phyloP scores from a whole-genome alignment of 768 basidiomycete genomes.

The Psilocybe azurescens region DNA sequence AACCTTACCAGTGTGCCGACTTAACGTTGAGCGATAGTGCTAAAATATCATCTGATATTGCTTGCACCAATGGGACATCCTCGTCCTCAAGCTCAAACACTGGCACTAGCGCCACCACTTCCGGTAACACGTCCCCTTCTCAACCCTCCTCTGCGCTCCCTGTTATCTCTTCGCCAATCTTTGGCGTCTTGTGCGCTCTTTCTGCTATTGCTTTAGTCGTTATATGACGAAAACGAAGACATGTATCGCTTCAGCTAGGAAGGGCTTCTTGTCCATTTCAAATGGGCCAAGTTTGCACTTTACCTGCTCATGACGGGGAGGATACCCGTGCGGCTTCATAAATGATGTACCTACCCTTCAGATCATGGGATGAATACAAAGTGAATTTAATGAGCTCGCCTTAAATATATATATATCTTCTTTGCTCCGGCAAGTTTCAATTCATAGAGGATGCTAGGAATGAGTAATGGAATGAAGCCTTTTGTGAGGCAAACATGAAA shows the following conservation, averaged over 20 bases:
- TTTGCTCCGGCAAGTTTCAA: neutral
- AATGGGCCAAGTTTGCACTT: neutral
- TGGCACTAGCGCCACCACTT: constrained; percentile 1
- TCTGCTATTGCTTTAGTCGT: neutral
- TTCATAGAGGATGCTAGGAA: too few relatives aligned
- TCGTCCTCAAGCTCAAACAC: neutral
- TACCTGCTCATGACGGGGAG: neutral
- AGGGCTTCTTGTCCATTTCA: neutral
- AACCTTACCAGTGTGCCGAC: constrained; percentile 70
- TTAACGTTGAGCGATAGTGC: constrained; percentile 64
- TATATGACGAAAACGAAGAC: neutral
- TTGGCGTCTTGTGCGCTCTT: neutral
- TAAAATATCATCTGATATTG: constrained; percentile 47
- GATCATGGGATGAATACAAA: too few relatives aligned
- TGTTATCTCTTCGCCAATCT: neutral
- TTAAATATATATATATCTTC: neutral
- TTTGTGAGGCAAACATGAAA: neutral
- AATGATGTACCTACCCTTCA: too few relatives aligned
- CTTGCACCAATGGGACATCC: constrained; percentile 25
- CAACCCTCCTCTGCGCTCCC: constrained; percentile 1
- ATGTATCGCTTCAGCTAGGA: neutral
- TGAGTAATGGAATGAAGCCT: too few relatives aligned
- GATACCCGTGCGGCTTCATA: too few relatives aligned
- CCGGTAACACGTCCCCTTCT: neutral
- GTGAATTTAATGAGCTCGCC: too few relatives aligned